phyloP scores from a whole-genome alignment of 495 filamentous ascomycete genomes.

The Penicillium arizonense region DNA sequence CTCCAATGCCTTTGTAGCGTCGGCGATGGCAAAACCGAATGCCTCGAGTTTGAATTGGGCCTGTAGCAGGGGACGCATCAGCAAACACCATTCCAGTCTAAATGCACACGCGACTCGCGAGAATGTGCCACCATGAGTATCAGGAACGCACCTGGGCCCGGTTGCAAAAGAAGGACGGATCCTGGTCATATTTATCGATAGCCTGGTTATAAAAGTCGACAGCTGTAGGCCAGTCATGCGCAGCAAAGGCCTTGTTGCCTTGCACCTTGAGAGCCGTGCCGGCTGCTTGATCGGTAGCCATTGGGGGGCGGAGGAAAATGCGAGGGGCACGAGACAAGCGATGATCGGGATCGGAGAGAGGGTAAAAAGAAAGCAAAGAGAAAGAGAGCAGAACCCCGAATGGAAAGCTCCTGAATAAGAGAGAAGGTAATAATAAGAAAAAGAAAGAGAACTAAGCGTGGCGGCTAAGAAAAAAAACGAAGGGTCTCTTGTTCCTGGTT shows the following conservation, averaged over 20 bases:
- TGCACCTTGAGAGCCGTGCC: conserved; percentile 85
- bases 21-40: conserved; percentile 86
- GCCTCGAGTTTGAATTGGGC: conserved; percentile 94
- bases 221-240: conserved; percentile 83
- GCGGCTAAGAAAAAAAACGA: neutral
- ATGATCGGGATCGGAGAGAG: conserved; percentile 8
- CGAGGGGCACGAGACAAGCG: conserved; percentile 37
- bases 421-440: conserved; percentile 7
- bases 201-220: conserved; percentile 86
- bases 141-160: conserved; percentile 73
- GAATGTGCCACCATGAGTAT: conserved; percentile 4
- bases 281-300: conserved; percentile 59
- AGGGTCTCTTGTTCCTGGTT: conserved; percentile 16
- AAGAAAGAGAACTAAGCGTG: neutral
- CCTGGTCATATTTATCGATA: conserved; percentile 79
- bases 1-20: conserved; percentile 93
- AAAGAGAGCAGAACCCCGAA: conserved; percentile 1
- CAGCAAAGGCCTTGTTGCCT: conserved; percentile 88
- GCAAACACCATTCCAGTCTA: neutral
- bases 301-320: conserved; percentile 21
- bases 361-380: conserved; percentile 6
- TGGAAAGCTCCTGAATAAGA: conserved; percentile 17
- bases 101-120: neutral
- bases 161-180: conserved; percentile 91
- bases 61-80: conserved; percentile 38